Conservation (phyloP, 2,329 filamentous ascomycete species). For the Orbilia quercus region DNA sequence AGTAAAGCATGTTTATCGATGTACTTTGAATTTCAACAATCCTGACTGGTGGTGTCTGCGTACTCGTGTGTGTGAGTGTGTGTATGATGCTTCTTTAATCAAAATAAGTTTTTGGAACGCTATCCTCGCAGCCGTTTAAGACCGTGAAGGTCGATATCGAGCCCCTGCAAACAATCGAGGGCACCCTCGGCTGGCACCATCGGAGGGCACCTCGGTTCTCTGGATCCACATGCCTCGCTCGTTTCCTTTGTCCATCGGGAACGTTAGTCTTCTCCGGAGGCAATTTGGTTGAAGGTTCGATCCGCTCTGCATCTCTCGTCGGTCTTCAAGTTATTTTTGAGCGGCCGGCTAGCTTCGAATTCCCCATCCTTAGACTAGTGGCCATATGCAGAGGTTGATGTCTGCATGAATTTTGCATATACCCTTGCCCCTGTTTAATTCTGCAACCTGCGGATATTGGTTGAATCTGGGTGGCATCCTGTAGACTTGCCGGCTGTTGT, state of each 20-base stretch:
- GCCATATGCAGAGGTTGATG: constrained; percentile 4
- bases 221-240: constrained; percentile 41
- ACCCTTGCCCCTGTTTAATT: neutral
- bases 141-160: neutral
- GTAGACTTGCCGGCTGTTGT: constrained; percentile 9
- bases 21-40: constrained; percentile 8
- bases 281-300: constrained; percentile 24
- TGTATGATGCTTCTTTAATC: constrained; percentile 8
- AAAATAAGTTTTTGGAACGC: constrained; percentile 17
- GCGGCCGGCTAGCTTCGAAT: constrained; percentile 8
- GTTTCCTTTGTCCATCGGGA: constrained; percentile 26
- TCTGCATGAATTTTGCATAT: neutral
- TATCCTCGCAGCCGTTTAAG: constrained; percentile 28
- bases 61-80: too few species aligned
- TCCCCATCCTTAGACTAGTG: neutral
- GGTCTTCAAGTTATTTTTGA: constrained; percentile 22
- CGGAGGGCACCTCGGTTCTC: constrained; percentile 44
- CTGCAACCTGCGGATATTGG: neutral
- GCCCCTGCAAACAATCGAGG: constrained; percentile 3
- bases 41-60: too few species aligned
- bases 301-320: constrained; percentile 23
- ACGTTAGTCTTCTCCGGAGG: constrained; percentile 34
- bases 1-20: constrained; percentile 37
- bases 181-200: constrained; percentile 33
- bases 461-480: constrained; percentile 12